Percentiles rank a stretch among this genome's conserved stretches.
These are phyloP conservation scores for Cladorrhinum sp. DNA, from an alignment of 2,329 filamentous ascomycete species.

Conservation along the genomic window DNA sequence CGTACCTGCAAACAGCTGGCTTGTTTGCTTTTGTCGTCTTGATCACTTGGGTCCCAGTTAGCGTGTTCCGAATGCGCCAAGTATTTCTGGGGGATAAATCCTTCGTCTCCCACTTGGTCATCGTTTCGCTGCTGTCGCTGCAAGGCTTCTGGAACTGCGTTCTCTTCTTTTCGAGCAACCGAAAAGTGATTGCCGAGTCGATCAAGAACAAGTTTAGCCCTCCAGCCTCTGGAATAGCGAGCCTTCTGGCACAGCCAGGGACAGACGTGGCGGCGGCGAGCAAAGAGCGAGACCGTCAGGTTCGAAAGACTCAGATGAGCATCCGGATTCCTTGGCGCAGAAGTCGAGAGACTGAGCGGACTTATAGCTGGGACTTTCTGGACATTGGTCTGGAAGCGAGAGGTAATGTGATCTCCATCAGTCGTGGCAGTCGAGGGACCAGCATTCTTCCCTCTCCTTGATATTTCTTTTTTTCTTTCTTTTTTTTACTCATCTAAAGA, in stretches of 20 bases:
- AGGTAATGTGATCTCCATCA: neutral
- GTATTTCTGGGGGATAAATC: constrained; percentile 9
- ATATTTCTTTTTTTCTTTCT: neutral
- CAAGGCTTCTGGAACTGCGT: constrained; percentile 22
- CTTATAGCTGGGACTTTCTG: constrained; percentile 18
- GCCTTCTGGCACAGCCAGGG: neutral
- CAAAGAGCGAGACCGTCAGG: neutral
- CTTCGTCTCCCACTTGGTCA: constrained; percentile 13
- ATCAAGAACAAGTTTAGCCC: neutral
- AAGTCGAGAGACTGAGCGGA: neutral
- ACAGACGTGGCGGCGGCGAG: neutral
- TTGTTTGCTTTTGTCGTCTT: constrained; percentile 17
- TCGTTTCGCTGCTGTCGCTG: constrained; percentile 15
- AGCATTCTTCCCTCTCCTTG: neutral
- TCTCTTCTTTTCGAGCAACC: constrained; percentile 20
- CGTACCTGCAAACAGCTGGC: constrained; percentile 16
- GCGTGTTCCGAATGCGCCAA: constrained; percentile 13
- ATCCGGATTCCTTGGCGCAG: neutral
- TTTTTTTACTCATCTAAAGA: too few species aligned
- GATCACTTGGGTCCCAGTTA: constrained; percentile 20
- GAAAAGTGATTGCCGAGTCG: constrained; percentile 8
- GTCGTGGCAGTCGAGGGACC: neutral
- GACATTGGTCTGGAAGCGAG: constrained; percentile 12
- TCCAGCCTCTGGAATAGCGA: neutral
- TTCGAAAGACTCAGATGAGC: neutral